Conservation (phyloP, 78 protist genomes). For the Emiliania huxleyi region DNA sequence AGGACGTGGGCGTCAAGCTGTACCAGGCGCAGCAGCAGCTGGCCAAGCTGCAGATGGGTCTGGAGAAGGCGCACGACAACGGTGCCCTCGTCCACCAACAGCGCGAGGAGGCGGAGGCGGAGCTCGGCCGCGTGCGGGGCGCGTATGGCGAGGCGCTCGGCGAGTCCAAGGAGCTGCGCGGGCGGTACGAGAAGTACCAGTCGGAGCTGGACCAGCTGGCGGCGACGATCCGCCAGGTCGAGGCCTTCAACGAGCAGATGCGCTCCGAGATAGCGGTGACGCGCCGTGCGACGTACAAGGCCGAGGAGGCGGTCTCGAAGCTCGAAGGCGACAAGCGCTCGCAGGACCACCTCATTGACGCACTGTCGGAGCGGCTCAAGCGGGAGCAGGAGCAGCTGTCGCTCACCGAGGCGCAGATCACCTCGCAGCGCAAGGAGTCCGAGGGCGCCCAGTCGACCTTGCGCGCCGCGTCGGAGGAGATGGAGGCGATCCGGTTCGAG, state of each 20-base stretch:
- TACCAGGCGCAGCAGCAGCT: slow-evolving; percentile 66
- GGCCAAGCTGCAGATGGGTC: slow-evolving; percentile 52
- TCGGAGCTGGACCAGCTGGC: slow-evolving; percentile 56
- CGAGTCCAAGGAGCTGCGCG: slow-evolving; percentile 1
- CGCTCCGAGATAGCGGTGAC: slow-evolving; percentile 48
- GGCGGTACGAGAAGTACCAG: background rate
- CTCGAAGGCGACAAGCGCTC: slow-evolving; percentile 43
- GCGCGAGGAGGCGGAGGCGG: slow-evolving; percentile 24
- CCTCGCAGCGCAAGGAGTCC: slow-evolving; percentile 58
- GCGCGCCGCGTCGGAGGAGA: background rate
- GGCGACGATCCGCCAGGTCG: slow-evolving; percentile 36
- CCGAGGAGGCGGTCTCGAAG: slow-evolving; percentile 50
- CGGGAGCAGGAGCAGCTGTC: slow-evolving; percentile 36
- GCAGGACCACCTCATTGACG: slow-evolving; percentile 56
- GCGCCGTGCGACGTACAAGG: slow-evolving; percentile 64
- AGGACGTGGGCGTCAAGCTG: slow-evolving; percentile 63
- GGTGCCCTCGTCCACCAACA: background rate
- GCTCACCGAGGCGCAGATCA: slow-evolving; percentile 53
- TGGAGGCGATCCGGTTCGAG: slow-evolving; percentile 47
- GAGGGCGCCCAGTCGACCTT: slow-evolving; percentile 10
- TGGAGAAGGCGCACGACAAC: slow-evolving; percentile 50
- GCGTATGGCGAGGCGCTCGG: background rate
- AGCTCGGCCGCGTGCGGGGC: background rate
- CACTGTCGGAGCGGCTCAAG: slow-evolving; percentile 40
- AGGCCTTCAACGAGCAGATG: slow-evolving; percentile 52